A percentile compares a stretch with the other conserved stretches of the same genome.
Conservation (phyloP, 352 stramenopile species). For the Blastocystis sp. region DNA sequence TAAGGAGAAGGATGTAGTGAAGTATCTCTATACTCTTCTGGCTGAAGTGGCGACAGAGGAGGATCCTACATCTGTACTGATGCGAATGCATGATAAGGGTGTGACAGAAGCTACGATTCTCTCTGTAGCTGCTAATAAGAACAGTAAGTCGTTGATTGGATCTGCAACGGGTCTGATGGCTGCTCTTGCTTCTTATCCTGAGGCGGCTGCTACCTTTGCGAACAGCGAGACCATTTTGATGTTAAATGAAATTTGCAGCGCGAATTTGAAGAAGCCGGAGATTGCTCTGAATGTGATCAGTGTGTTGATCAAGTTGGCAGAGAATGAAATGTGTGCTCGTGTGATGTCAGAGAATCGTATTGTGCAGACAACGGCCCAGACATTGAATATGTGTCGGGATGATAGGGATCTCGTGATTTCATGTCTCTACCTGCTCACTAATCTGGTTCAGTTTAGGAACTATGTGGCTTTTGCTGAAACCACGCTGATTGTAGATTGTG, state of each 20-base stretch:
- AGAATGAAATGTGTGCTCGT: slow-evolving; percentile 42
- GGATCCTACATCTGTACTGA: background rate
- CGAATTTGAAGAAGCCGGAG: slow-evolving; percentile 54
- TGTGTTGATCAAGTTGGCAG: slow-evolving; percentile 56
- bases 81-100: slow-evolving; percentile 37
- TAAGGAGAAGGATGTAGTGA: slow-evolving; percentile 25
- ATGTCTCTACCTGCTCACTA: slow-evolving; percentile 57
- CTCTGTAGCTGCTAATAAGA: background rate
- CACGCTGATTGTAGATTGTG: slow-evolving; percentile 23
- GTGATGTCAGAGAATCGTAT: slow-evolving; percentile 54
- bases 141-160: slow-evolving; percentile 35
- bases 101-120: slow-evolving; percentile 47
- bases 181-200: slow-evolving; percentile 2
- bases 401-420: slow-evolving; percentile 25
- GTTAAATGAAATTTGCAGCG: slow-evolving; percentile 35
- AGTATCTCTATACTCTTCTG: slow-evolving; percentile 50
- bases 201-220: slow-evolving; percentile 32
- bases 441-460: slow-evolving; percentile 17
- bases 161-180: slow-evolving; percentile 47
- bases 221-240: slow-evolving; percentile 44
- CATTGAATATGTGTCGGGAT: slow-evolving; percentile 28
- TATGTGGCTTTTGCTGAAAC: slow-evolving; percentile 57
- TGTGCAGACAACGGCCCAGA: slow-evolving; percentile 52
- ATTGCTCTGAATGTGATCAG: slow-evolving; percentile 59
- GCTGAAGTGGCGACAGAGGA: slow-evolving; percentile 38